phyloP scores from a whole-genome alignment of 805 yeast species.

The Pichia scutulata region DNA sequence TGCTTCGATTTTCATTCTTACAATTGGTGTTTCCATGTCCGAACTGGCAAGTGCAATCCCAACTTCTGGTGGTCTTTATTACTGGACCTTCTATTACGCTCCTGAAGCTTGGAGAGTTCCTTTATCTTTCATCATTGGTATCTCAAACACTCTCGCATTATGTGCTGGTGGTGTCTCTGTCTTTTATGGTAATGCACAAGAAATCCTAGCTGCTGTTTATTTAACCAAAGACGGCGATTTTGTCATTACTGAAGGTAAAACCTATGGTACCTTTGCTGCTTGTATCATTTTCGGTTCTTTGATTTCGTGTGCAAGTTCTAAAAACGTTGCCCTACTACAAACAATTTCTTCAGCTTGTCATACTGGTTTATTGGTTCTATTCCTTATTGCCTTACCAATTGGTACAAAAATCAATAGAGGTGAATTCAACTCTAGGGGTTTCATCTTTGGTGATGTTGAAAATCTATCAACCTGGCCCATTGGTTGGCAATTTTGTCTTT shows the following conservation, averaged over 20 bases:
- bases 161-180: slow-evolving; percentile 58
- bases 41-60: slow-evolving; percentile 62
- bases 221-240: slow-evolving; percentile 43
- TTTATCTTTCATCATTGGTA: slow-evolving; percentile 53
- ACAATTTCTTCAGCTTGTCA: slow-evolving; percentile 49
- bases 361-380: slow-evolving; percentile 39
- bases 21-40: slow-evolving; percentile 53
- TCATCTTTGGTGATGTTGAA: slow-evolving; percentile 45
- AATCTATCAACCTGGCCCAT: slow-evolving; percentile 46
- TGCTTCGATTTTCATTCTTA: slow-evolving; percentile 36
- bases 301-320: slow-evolving; percentile 48
- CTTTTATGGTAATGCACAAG: slow-evolving; percentile 56
- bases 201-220: slow-evolving; percentile 49
- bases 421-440: slow-evolving; percentile 37
- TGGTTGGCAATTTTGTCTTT: slow-evolving; percentile 44
- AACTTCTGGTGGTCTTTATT: slow-evolving; percentile 65
- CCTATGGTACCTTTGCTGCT: slow-evolving; percentile 59
- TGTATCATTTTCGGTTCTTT: slow-evolving; percentile 42
- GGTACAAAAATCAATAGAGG: slow-evolving; percentile 37
- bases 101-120: slow-evolving; percentile 45
- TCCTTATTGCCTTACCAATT: slow-evolving; percentile 55
- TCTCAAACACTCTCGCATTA: slow-evolving; percentile 56
- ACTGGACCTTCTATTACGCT: slow-evolving; percentile 59
- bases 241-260: slow-evolving; percentile 40
- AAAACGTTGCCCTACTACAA: slow-evolving; percentile 48